Base-by-base conservation (phyloP, 768 basidiomycete genomes). In the Polyporus arcularius region DNA sequence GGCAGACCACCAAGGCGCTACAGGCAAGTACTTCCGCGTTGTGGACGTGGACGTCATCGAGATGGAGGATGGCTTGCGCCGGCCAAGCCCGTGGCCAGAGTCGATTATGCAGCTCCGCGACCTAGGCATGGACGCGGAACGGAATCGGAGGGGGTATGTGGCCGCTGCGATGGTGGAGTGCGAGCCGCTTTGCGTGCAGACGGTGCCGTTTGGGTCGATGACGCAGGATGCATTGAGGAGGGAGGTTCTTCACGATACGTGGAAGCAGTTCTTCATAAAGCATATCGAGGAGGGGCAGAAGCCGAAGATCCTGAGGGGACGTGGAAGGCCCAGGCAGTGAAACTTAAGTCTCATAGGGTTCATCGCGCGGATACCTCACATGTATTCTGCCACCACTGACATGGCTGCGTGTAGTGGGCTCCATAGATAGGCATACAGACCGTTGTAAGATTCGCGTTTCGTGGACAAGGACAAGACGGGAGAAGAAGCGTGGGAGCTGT, bases 141-240 rank as follows among this genome's bases (percentile, higher is more conserved):
- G 53, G 2, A 58, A 59, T 58, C 53, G 63, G 30, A 61, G 61
- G 30, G 72, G 72, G 1, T 54, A 66, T 5, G 62, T 73, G 5
- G 67, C 72, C 11, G 72, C 70, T 60, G 61, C 52, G 53, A 66
- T 69, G 63, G 46, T 74, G n/a, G 70, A 72, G 58, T 75, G 71
- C 58, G 58, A 61, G 16, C 72, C 70, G 15, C 64, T 76, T 6
- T 66, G 67, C 4, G 68, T 73, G 63, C 73, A 73, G 54, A 69
- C 72, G 12, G 68, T 74, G 15, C 75, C 73, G n/a, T 72, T 74
- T 56, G 73, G 72, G n/a, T 71, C 69, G 16, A 55, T 75, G 61
- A 63, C 48, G 59, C 55, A 68, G 49, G 5, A 7, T 4, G 18
- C 52, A n/a, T 26, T 70, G 31, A 63, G 60, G 50, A 40, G 53